A percentile compares a stretch with the other conserved stretches of the same genome.
Evolutionary conservation across 2,329 filamentous ascomycete species (phyloP).

Genomic region (Penicillium thymicola): DNA sequence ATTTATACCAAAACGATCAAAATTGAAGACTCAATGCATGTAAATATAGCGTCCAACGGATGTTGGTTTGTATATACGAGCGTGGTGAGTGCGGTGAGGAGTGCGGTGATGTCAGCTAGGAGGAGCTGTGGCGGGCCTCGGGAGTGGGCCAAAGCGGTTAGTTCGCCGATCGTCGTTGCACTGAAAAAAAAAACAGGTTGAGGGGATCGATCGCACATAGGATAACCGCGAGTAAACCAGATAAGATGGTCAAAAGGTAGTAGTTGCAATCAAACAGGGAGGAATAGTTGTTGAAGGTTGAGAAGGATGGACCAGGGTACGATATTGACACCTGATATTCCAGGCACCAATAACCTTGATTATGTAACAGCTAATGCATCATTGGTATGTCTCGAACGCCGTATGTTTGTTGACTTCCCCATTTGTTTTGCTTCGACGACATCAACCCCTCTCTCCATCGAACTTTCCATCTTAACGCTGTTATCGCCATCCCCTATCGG

Average conservation of each 20-base stretch:
- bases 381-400: constrained; percentile 23
- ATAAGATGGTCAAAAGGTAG: neutral
- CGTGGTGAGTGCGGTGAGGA: constrained; percentile 22
- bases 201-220: neutral
- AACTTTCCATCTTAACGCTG: constrained; percentile 10
- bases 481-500: constrained; percentile 24
- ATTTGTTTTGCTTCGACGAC: constrained; percentile 22
- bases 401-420: constrained; percentile 39
- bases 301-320: neutral
- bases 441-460: constrained; percentile 16
- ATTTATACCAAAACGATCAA: neutral
- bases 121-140: constrained; percentile 5
- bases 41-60: neutral
- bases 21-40: neutral
- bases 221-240: neutral
- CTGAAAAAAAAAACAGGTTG: neutral
- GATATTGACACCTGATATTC: neutral
- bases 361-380: constrained; percentile 18
- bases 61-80: neutral
- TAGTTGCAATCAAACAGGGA: neutral
- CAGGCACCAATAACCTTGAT: neutral
- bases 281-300: neutral
- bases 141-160: constrained; percentile 22
- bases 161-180: constrained; percentile 1
- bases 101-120: constrained; percentile 24